Conservation (phyloP, 768 basidiomycete genomes). For the Pulveroboletus sp. region DNA sequence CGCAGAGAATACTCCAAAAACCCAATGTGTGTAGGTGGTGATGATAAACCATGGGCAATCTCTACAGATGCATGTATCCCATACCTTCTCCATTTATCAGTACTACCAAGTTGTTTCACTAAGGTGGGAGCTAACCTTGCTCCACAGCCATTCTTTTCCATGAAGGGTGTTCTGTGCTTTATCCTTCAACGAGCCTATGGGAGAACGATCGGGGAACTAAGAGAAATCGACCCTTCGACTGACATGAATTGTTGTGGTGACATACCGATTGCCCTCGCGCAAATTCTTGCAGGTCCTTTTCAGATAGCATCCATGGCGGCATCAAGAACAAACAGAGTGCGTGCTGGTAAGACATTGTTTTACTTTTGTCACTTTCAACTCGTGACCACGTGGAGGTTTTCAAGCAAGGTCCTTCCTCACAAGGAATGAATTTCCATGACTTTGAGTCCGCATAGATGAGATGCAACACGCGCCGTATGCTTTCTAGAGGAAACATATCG, state of each 20-base stretch:
- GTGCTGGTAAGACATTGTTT: constrained; percentile 12
- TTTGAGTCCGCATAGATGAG: constrained; percentile 27
- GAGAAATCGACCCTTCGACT: not conserved
- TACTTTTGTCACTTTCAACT: constrained; percentile 7
- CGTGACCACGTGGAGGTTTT: constrained; percentile 30
- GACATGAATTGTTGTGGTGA: not conserved
- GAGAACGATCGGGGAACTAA: constrained; percentile 20
- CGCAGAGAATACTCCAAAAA: constrained; percentile 40
- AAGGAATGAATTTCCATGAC: constrained; percentile 30
- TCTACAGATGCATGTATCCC: constrained; percentile 37
- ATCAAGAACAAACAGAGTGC: constrained; percentile 32
- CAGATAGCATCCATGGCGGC: constrained; percentile 39
- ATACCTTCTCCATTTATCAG: constrained; percentile 30
- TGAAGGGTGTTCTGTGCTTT: constrained; percentile 10
- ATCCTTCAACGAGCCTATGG: constrained; percentile 3
- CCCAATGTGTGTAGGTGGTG: constrained; percentile 43
- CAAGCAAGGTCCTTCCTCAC: constrained; percentile 21
- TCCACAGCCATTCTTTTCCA: constrained; percentile 53
- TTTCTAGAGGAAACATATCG: constrained; percentile 48
- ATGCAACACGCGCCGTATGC: constrained; percentile 40
- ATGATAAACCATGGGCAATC: constrained; percentile 38
- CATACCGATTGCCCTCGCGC: constrained; percentile 20
- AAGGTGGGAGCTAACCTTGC: constrained; percentile 35
- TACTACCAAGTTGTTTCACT: not conserved
- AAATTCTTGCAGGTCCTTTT: constrained; percentile 34